These are phyloP conservation scores for Boletus huronensis DNA, from an alignment of 768 basidiomycete genomes.

Conservation along the genomic window DNA sequence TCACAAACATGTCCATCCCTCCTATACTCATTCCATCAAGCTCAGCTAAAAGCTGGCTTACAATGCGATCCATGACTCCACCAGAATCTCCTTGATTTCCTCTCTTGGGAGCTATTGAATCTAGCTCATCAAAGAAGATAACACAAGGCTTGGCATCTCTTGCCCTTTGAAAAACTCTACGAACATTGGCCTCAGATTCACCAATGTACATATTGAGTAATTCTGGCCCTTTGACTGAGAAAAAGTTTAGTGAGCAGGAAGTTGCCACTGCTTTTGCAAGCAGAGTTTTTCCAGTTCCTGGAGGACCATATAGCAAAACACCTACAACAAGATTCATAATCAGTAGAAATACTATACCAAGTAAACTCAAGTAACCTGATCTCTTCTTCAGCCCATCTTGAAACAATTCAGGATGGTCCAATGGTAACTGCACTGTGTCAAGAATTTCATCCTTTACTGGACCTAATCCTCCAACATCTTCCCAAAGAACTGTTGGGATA, in stretches of 20 bases:
- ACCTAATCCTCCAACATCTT: slow-evolving; percentile 92
- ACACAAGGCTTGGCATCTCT: slow-evolving; percentile 91
- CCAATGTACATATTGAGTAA: slow-evolving; percentile 98
- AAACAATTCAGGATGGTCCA: slow-evolving; percentile 89
- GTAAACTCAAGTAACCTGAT: slow-evolving; percentile 56
- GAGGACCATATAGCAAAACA: slow-evolving; percentile 89
- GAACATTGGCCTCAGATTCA: slow-evolving; percentile 96
- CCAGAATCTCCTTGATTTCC: slow-evolving; percentile 96
- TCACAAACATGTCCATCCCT: slow-evolving; percentile 80
- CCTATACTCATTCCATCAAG: slow-evolving; percentile 83
- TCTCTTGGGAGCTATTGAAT: slow-evolving; percentile 91
- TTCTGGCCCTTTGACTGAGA: slow-evolving; percentile 97
- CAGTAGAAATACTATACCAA: background rate
- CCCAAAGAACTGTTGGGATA: slow-evolving; percentile 94
- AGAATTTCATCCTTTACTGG: slow-evolving; percentile 88
- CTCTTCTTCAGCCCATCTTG: slow-evolving; percentile 90
- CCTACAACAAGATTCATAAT: slow-evolving; percentile 41
- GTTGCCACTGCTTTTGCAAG: slow-evolving; percentile 97
- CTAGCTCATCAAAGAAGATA: slow-evolving; percentile 95
- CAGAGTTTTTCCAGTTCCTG: slow-evolving; percentile 93
- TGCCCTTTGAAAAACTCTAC: slow-evolving; percentile 86
- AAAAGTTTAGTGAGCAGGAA: slow-evolving; percentile 91
- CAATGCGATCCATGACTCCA: slow-evolving; percentile 97
- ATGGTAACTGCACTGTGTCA: slow-evolving; percentile 90
- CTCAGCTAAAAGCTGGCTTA: slow-evolving; percentile 91